These are phyloP conservation scores for Aspergillus sp. DNA, from an alignment of 2,329 filamentous ascomycete species.

Conservation along the genomic window DNA sequence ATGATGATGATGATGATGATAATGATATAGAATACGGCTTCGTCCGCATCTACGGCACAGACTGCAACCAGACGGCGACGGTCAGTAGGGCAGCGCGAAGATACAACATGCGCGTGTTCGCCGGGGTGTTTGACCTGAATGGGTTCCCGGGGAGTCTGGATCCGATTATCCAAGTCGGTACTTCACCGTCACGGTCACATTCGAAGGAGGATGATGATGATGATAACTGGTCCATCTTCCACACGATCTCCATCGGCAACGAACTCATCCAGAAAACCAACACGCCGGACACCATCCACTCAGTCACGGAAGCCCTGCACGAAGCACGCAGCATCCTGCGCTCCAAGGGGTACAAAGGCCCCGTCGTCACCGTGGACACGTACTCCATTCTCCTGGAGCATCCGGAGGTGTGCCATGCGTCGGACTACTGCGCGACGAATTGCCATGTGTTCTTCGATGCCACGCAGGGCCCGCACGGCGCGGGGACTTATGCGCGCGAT, in stretches of 20 bases:
- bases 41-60: constrained; percentile 70
- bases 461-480: constrained; percentile 49
- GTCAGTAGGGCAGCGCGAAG: constrained; percentile 55
- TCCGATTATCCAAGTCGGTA: constrained; percentile 51
- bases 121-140: constrained; percentile 62
- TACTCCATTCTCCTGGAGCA: constrained; percentile 60
- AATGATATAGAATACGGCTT: constrained; percentile 51
- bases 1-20: too few species aligned
- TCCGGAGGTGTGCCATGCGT: constrained; percentile 60
- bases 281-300: constrained; percentile 43
- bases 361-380: constrained; percentile 73
- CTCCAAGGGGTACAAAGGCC: constrained; percentile 58
- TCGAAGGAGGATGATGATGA: neutral
- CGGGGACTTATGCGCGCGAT: constrained; percentile 59
- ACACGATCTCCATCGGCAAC: constrained; percentile 71
- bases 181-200: constrained; percentile 10
- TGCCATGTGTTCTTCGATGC: constrained; percentile 76
- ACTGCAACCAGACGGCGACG: constrained; percentile 63
- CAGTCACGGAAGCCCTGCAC: constrained; percentile 51
- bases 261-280: constrained; percentile 59
- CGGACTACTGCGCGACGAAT: constrained; percentile 75
- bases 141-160: constrained; percentile 50
- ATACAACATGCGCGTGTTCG: constrained; percentile 62
- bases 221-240: constrained; percentile 59
- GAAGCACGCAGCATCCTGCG: constrained; percentile 52